Evolutionary conservation across 2,329 filamentous ascomycete genomes (phyloP).

Genomic region (Leptographium procerum): DNA sequence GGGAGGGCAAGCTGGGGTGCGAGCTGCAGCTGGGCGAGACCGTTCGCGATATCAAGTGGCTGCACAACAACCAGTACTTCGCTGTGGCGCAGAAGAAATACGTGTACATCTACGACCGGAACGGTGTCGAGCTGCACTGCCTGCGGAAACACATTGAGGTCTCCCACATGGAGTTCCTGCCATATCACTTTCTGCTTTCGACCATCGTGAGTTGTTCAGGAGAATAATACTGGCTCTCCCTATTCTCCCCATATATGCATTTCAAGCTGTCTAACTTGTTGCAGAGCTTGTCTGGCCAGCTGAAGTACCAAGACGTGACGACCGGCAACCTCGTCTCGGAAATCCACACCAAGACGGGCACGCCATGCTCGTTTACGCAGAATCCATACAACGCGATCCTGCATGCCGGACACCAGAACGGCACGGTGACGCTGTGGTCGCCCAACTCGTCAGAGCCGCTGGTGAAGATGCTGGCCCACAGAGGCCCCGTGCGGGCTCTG

Average conservation of each 20-base stretch:
- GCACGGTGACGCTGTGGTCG: constrained; percentile 89
- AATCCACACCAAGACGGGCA: constrained; percentile 72
- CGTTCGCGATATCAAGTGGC: constrained; percentile 76
- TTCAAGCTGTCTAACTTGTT: neutral
- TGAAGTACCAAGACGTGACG: constrained; percentile 92
- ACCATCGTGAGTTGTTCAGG: constrained; percentile 52
- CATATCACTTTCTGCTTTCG: constrained; percentile 88
- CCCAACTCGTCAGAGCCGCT: constrained; percentile 78
- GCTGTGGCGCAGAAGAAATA: constrained; percentile 94
- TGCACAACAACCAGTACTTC: constrained; percentile 91
- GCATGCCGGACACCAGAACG: constrained; percentile 89
- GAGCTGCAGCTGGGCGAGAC: constrained; percentile 82
- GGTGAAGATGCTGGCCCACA: constrained; percentile 83
- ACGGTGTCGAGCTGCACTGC: constrained; percentile 86
- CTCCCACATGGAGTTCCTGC: constrained; percentile 86
- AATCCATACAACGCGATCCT: constrained; percentile 89
- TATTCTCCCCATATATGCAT: neutral
- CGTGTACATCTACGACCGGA: constrained; percentile 89
- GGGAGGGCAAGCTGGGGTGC: constrained; percentile 79
- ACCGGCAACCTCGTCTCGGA: constrained; percentile 84
- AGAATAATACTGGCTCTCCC: neutral
- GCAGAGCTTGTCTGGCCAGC: constrained; percentile 64
- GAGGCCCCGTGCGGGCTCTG: constrained; percentile 74
- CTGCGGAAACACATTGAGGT: constrained; percentile 85
- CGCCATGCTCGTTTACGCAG: constrained; percentile 71